A percentile compares a stretch with the other conserved stretches of the same genome.
phyloP scores from a whole-genome alignment of 352 stramenopile genomes.

The Phytophthora foliorum region DNA sequence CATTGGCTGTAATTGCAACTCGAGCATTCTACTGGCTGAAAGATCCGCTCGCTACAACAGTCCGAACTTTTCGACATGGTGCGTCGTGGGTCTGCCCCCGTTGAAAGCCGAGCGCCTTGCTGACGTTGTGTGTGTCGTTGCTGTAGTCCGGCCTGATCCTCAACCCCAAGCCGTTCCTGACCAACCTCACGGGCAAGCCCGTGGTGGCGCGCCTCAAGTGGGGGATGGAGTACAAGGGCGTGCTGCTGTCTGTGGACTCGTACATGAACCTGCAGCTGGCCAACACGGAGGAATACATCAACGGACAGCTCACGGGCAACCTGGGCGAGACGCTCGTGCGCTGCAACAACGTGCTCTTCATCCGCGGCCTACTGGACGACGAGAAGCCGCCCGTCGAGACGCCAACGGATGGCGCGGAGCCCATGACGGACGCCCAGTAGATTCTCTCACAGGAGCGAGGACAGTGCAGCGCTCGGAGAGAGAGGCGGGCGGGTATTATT shows the following conservation, averaged over 20 bases:
- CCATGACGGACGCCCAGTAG: slow-evolving; percentile 50
- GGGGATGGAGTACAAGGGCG: slow-evolving; percentile 99
- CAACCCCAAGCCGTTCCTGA: slow-evolving; percentile 97
- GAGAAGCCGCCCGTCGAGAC: slow-evolving; percentile 67
- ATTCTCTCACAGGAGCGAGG: not conserved
- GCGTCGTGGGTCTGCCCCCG: no score
- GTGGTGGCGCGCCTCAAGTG: slow-evolving; percentile 99
- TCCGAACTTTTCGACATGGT: slow-evolving; percentile 43
- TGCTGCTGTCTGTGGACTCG: slow-evolving; percentile 95
- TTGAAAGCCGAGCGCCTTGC: no score
- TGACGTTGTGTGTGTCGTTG: slow-evolving; percentile 19
- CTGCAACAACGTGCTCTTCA: slow-evolving; percentile 99
- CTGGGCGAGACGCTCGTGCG: slow-evolving; percentile 99
- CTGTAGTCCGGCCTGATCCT: slow-evolving; percentile 89
- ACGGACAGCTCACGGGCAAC: slow-evolving; percentile 96
- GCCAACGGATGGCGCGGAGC: slow-evolving; percentile 39
- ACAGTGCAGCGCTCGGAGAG: slow-evolving; percentile 3
- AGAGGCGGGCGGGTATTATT: slow-evolving; percentile 25
- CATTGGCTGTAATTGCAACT: slow-evolving; percentile 22
- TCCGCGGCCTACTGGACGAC: slow-evolving; percentile 88
- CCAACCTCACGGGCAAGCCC: slow-evolving; percentile 94
- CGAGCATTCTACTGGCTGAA: slow-evolving; percentile 33
- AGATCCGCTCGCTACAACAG: slow-evolving; percentile 28
- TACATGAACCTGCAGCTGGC: slow-evolving; percentile 99
- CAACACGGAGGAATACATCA: slow-evolving; percentile 98